Conservation (phyloP, 2,329 filamentous ascomycete species). For the Ophiostoma ulmi region DNA sequence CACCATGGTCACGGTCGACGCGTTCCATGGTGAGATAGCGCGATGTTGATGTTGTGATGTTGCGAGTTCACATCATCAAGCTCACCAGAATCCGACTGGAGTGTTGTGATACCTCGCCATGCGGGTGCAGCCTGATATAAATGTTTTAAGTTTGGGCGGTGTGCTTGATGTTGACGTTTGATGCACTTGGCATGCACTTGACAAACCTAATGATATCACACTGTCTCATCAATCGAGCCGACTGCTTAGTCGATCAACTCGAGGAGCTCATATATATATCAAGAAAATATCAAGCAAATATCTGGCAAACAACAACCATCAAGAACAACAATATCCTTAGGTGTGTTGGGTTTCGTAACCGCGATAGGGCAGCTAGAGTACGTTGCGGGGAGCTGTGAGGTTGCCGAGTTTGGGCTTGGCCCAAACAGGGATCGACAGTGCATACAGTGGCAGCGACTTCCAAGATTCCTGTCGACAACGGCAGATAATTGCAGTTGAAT, state of each 20-base stretch:
- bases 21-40: constrained; percentile 33
- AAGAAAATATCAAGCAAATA: neutral
- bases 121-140: neutral
- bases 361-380: neutral
- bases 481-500: neutral
- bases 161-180: neutral
- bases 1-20: constrained; percentile 26
- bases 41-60: neutral
- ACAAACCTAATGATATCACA: neutral
- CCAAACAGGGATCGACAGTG: constrained; percentile 22
- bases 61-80: neutral
- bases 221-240: neutral
- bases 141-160: neutral
- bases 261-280: neutral
- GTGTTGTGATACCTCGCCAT: neutral
- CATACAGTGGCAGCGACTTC: constrained; percentile 21
- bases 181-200: neutral
- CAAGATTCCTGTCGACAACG: constrained; percentile 18
- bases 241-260: neutral
- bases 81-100: neutral
- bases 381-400: neutral
- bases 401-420: constrained; percentile 12
- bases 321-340: neutral
- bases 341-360: neutral
- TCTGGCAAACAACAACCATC: neutral